Percentiles rank a stretch among this genome's conserved stretches.
Conservation (phyloP, 1,284 basidiomycete species). For the Melampsora occidentalis region DNA sequence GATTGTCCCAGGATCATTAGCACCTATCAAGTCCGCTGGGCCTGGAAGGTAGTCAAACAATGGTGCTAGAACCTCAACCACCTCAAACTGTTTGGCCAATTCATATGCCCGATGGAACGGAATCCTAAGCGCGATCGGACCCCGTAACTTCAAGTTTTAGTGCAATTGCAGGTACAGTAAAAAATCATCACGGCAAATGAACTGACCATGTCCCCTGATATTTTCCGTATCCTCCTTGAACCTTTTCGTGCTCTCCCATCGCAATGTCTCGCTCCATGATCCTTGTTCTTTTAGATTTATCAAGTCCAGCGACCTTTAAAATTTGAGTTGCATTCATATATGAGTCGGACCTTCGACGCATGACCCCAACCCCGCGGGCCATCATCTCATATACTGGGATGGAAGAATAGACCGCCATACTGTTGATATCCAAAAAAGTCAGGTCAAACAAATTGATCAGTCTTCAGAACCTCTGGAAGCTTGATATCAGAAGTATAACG, state of each 20-base stretch:
- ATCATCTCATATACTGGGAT: slow-evolving; percentile 57
- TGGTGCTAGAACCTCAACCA: slow-evolving; percentile 75
- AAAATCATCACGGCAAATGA: not conserved
- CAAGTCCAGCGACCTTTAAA: slow-evolving; percentile 95
- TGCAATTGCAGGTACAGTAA: not conserved
- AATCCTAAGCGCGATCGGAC: slow-evolving; percentile 63
- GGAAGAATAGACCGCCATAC: slow-evolving; percentile 54
- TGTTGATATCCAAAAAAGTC: not conserved
- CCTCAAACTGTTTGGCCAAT: slow-evolving; percentile 83
- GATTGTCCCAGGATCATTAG: not conserved
- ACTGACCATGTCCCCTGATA: slow-evolving; percentile 96
- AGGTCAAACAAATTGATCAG: not conserved
- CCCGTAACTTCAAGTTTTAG: no score
- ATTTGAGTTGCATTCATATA: slow-evolving; percentile 96
- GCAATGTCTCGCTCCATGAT: slow-evolving; percentile 97
- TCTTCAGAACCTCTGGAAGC: not conserved
- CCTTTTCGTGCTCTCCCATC: slow-evolving; percentile 94
- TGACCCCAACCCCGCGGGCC: slow-evolving; percentile 94
- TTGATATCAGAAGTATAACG: slow-evolving; percentile 3
- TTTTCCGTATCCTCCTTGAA: slow-evolving; percentile 98
- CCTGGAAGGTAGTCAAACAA: slow-evolving; percentile 85
- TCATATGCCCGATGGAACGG: slow-evolving; percentile 84
- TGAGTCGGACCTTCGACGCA: slow-evolving; percentile 89
- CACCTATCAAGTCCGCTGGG: slow-evolving; percentile 37
- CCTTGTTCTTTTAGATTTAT: slow-evolving; percentile 93